phyloP scores from a whole-genome alignment of 2,329 filamentous ascomycete species.

The Dothideomycetes sp. region DNA sequence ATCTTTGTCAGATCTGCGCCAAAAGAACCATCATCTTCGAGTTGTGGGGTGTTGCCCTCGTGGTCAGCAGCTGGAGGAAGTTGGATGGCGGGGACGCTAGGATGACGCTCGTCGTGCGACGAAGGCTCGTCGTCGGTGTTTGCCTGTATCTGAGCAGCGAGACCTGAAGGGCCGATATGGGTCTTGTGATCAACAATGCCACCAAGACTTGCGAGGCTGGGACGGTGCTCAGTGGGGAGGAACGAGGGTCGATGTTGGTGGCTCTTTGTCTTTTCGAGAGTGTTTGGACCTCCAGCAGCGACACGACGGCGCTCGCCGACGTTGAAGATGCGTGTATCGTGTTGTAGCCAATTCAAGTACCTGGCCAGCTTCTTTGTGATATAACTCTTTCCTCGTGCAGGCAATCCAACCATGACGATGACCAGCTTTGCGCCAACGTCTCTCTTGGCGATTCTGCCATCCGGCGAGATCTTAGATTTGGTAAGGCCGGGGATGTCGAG shows the following conservation, averaged over 20 bases:
- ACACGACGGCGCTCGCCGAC: constrained; percentile 84
- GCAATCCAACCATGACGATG: constrained; percentile 96
- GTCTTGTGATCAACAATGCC: constrained; percentile 20
- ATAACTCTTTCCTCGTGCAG: constrained; percentile 93
- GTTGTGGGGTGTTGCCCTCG: not conserved
- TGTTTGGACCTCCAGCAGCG: constrained; percentile 51
- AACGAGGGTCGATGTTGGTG: constrained; percentile 15
- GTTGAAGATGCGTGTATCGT: constrained; percentile 94
- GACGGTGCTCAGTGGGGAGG: constrained; percentile 16
- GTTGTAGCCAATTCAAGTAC: constrained; percentile 94
- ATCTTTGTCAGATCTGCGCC: constrained; percentile 21
- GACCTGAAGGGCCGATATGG: constrained; percentile 19
- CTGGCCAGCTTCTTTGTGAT: constrained; percentile 96
- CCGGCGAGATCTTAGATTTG: constrained; percentile 86
- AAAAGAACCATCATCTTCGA: constrained; percentile 11
- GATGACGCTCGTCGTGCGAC: no score
- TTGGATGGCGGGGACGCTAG: constrained; percentile 2
- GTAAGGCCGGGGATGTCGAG: constrained; percentile 96
- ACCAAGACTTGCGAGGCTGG: constrained; percentile 18
- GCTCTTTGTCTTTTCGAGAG: constrained; percentile 25
- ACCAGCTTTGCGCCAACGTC: constrained; percentile 95
- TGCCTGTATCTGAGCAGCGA: constrained; percentile 49
- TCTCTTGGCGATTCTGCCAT: constrained; percentile 84
- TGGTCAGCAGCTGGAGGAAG: constrained; percentile 3
- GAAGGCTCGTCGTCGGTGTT: constrained; percentile 38